Evolutionary conservation across 2,329 filamentous ascomycete species (phyloP).

Genomic region (Colletotrichum cereale): DNA sequence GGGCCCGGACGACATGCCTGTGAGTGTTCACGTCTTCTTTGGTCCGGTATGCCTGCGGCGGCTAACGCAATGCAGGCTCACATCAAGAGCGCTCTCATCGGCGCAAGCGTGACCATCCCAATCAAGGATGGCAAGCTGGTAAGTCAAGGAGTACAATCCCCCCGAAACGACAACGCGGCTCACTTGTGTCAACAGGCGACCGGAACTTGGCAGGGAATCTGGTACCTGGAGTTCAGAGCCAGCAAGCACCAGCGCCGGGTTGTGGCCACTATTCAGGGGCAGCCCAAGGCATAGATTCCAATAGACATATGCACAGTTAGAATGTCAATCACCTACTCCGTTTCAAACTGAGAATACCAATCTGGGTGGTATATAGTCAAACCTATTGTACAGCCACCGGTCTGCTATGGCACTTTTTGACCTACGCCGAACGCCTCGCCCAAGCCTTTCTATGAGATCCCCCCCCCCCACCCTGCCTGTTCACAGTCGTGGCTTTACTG

Average conservation of each 20-base stretch:
- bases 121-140: constrained; percentile 87
- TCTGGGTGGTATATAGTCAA: constrained; percentile 21
- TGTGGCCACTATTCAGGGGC: constrained; percentile 94
- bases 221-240: constrained; percentile 91
- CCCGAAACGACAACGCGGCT: background rate
- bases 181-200: constrained; percentile 58
- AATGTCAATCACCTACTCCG: constrained; percentile 2
- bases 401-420: constrained; percentile 34
- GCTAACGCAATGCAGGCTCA: constrained; percentile 72
- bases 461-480: background rate
- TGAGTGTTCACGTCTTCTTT: constrained; percentile 50
- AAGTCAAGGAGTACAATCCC: constrained; percentile 46
- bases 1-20: constrained; percentile 94
- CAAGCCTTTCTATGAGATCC: constrained; percentile 29
- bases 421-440: constrained; percentile 42
- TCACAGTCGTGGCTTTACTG: constrained; percentile 19
- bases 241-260: constrained; percentile 83
- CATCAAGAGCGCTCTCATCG: constrained; percentile 90
- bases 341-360: constrained; percentile 11
- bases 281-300: constrained; percentile 64
- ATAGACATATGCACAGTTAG: background rate
- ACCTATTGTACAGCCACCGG: constrained; percentile 35
- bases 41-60: background rate
- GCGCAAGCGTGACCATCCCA: constrained; percentile 89
- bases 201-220: constrained; percentile 88